Evolutionary conservation across 2,329 filamentous ascomycete species (phyloP).

Genomic region (Aspergillus caelatus): DNA sequence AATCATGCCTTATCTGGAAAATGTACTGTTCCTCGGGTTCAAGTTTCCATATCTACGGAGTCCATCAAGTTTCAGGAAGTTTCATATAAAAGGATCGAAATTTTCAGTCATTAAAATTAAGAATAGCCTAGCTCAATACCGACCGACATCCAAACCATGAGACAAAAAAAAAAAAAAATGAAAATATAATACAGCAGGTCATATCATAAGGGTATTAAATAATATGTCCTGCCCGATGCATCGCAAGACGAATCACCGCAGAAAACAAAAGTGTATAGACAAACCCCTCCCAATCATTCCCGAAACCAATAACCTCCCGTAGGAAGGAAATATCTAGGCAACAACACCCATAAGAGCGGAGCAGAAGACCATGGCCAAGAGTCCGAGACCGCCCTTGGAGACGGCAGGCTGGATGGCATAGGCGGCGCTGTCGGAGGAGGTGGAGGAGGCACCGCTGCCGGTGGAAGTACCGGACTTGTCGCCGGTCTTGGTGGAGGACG

Average conservation of each 20-base stretch:
- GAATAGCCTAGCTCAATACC: not conserved
- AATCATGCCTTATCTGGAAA: not conserved
- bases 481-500: slow-evolving; percentile 13
- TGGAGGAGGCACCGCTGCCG: slow-evolving; percentile 10
- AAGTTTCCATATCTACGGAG: not conserved
- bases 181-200: not conserved
- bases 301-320: not conserved
- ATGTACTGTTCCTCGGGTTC: not conserved
- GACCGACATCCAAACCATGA: not conserved
- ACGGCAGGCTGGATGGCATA: slow-evolving; percentile 24
- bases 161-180: not conserved
- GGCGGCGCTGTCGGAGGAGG: slow-evolving; percentile 18
- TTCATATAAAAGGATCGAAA: not conserved
- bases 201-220: not conserved
- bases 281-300: not conserved
- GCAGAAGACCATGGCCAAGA: slow-evolving; percentile 35
- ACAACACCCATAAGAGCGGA: slow-evolving; percentile 32
- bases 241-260: not conserved
- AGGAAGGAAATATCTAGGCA: slow-evolving; percentile 9
- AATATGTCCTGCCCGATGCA: not conserved
- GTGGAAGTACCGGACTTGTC: slow-evolving; percentile 8
- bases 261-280: not conserved
- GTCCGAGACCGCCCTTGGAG: slow-evolving; percentile 33
- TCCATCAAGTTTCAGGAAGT: not conserved
- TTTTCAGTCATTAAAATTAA: not conserved